Percentiles rank a stretch among this genome's conserved stretches.
phyloP scores from a whole-genome alignment of 176 grass and related monocot species.

The Triticum turgidum region DNA sequence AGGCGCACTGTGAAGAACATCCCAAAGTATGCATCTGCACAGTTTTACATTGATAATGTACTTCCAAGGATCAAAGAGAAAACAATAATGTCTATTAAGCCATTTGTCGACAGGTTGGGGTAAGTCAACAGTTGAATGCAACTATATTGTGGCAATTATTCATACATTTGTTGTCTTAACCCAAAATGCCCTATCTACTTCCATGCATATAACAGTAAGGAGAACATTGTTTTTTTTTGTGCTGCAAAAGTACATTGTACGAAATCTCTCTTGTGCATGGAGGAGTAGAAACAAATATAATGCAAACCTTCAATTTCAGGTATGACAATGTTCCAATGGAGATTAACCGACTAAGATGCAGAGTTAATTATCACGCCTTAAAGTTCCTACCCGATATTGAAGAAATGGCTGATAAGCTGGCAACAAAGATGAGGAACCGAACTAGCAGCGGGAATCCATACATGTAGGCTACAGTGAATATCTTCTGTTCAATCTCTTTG shows the following conservation, averaged over 20 bases:
- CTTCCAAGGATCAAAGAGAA: slow-evolving; percentile 85
- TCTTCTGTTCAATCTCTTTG: background rate
- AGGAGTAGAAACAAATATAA: background rate
- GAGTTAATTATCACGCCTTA: slow-evolving; percentile 78
- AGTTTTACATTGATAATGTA: slow-evolving; percentile 87
- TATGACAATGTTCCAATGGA: slow-evolving; percentile 83
- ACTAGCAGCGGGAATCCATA: slow-evolving; percentile 66
- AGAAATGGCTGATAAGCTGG: slow-evolving; percentile 81
- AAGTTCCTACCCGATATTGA: slow-evolving; percentile 82
- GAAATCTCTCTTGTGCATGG: background rate
- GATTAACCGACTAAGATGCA: slow-evolving; percentile 75
- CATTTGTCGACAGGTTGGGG: slow-evolving; percentile 88
- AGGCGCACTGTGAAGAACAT: slow-evolving; percentile 82
- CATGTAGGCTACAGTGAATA: slow-evolving; percentile 48
- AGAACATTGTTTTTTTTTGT: background rate
- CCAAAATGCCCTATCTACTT: background rate
- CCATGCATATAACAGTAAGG: background rate
- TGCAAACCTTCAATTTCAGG: slow-evolving; percentile 36
- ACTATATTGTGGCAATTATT: background rate
- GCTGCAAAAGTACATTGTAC: background rate
- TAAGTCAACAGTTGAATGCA: slow-evolving; percentile 30
- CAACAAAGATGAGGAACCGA: slow-evolving; percentile 67
- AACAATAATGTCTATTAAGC: slow-evolving; percentile 85
- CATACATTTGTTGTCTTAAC: background rate
- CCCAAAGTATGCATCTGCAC: slow-evolving; percentile 72